phyloP scores from a whole-genome alignment of 495 filamentous ascomycete species.

The Talaromyces nanjingensis region DNA sequence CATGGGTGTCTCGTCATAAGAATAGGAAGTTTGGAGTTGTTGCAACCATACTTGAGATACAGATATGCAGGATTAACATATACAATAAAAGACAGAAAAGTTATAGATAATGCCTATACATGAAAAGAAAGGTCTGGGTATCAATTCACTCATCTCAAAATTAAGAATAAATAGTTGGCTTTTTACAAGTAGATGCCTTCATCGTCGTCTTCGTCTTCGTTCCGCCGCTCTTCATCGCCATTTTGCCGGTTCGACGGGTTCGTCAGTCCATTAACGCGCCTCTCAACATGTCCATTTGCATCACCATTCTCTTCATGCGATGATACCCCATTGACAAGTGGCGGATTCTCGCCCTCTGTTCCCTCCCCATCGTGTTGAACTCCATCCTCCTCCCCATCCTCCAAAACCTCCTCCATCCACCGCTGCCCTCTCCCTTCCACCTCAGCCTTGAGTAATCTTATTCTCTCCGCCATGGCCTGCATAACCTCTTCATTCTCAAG shows the following conservation, averaged over 20 bases:
- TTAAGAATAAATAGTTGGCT: not conserved
- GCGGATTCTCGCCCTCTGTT: conserved; percentile 11
- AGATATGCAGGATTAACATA: not conserved
- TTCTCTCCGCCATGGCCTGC: conserved; percentile 62
- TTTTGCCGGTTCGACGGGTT: conserved; percentile 8
- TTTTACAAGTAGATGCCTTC: conserved; percentile 60
- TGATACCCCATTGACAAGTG: not conserved
- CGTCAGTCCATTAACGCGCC: not conserved
- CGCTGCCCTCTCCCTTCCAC: conserved; percentile 65
- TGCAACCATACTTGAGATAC: conserved; percentile 2
- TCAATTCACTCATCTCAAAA: not conserved
- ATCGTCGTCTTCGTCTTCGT: conserved; percentile 39
- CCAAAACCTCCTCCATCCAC: conserved; percentile 54
- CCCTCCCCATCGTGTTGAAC: not conserved
- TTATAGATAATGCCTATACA: not conserved
- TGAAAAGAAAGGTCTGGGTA: not conserved
- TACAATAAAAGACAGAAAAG: not conserved
- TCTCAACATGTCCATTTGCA: conserved; percentile 23
- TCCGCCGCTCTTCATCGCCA: conserved; percentile 13
- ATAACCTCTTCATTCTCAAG: conserved; percentile 72
- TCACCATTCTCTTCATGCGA: conserved; percentile 5
- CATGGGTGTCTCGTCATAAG: not conserved
- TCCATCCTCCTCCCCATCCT: conserved; percentile 19
- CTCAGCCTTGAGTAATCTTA: conserved; percentile 61
- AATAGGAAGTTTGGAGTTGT: conserved; percentile 3